phyloP scores from a whole-genome alignment of 306 rosid species.

The Quercus ilex region DNA sequence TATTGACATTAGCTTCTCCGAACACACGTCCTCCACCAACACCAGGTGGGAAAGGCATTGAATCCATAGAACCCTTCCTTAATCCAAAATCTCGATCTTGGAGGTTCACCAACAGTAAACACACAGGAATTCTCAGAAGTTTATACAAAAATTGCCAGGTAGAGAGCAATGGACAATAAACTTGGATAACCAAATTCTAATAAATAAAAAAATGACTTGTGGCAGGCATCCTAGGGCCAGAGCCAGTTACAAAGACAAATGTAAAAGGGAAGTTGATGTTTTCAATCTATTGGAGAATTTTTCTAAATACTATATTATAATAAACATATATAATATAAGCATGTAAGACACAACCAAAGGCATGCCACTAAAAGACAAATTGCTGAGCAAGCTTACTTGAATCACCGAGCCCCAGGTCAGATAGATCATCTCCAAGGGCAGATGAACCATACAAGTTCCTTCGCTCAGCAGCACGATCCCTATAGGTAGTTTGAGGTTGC shows the following conservation, averaged over 20 bases:
- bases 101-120: conserved; percentile 46
- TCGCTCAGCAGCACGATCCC: conserved; percentile 99
- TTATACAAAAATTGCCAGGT: conserved; percentile 24
- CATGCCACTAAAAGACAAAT: conserved; percentile 14
- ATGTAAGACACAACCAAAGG: conserved; percentile 8
- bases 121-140: conserved; percentile 51
- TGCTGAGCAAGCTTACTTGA: conserved; percentile 65
- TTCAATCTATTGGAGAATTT: not conserved
- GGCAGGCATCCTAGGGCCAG: not conserved
- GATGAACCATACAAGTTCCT: conserved; percentile 87
- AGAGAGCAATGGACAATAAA: conserved; percentile 6
- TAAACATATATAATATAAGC: not conserved
- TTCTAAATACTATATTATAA: not conserved
- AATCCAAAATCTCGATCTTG: conserved; percentile 76
- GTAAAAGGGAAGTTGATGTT: conserved; percentile 5
- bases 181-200: conserved; percentile 17
- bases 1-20: conserved; percentile 58
- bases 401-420: conserved; percentile 62
- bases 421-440: conserved; percentile 52
- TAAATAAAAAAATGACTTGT: conserved; percentile 4
- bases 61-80: conserved; percentile 72
- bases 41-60: conserved; percentile 99
- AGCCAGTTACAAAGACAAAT: not conserved
- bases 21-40: conserved; percentile 91
- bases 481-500: conserved; percentile 65